Percentiles rank a stretch among this genome's conserved stretches.
These are phyloP conservation scores for Ceratocystis huliohia DNA, from an alignment of 2,329 filamentous ascomycete species.

Conservation along the genomic window DNA sequence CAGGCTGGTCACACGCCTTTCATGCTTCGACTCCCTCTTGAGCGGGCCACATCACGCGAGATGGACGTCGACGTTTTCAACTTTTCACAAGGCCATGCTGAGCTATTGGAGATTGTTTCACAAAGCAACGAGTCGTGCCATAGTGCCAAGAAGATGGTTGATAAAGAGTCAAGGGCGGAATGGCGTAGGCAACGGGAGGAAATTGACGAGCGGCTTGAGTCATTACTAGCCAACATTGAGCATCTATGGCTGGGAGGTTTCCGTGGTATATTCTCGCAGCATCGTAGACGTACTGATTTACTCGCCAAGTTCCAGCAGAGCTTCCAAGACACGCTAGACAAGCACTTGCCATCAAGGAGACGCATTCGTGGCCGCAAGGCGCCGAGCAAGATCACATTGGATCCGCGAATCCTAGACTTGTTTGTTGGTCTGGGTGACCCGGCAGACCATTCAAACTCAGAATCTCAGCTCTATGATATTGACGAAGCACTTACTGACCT, in stretches of 20 bases:
- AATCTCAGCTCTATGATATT: constrained; percentile 54
- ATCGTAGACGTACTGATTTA: constrained; percentile 47
- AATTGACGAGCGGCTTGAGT: constrained; percentile 63
- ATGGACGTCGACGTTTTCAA: constrained; percentile 53
- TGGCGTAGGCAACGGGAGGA: constrained; percentile 86
- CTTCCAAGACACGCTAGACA: constrained; percentile 68
- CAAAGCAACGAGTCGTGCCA: constrained; percentile 77
- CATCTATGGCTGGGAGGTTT: constrained; percentile 93
- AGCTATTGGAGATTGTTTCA: constrained; percentile 71
- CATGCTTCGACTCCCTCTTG: constrained; percentile 72
- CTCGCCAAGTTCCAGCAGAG: constrained; percentile 63
- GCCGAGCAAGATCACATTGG: constrained; percentile 35
- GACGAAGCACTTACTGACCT: constrained; percentile 87
- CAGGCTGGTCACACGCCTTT: constrained; percentile 66
- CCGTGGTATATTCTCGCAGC: constrained; percentile 79
- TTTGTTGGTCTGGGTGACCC: constrained; percentile 84
- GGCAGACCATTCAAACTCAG: constrained; percentile 50
- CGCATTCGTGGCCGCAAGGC: constrained; percentile 39
- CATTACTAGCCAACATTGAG: constrained; percentile 74
- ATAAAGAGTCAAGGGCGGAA: constrained; percentile 60
- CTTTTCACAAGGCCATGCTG: constrained; percentile 65
- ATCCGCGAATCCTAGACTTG: constrained; percentile 61
- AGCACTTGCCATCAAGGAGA: constrained; percentile 71
- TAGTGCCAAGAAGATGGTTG: constrained; percentile 53
- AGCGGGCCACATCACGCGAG: constrained; percentile 68